Evolutionary conservation across 2,329 filamentous ascomycete genomes (phyloP).

Genomic region (Metarhizium guizhouense): DNA sequence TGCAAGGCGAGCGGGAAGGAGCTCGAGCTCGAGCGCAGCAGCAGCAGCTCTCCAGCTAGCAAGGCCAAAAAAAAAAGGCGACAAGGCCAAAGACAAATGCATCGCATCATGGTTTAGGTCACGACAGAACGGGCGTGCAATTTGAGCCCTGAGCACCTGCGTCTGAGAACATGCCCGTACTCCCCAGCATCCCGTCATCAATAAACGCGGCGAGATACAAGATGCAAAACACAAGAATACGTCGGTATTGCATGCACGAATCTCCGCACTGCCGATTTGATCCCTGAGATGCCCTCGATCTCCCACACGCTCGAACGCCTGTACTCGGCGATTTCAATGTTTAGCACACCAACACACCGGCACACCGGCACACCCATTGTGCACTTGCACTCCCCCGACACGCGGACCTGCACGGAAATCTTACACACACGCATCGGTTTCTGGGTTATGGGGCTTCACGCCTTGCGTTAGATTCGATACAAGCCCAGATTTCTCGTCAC

Average conservation of each 20-base stretch:
- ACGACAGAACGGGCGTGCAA: too few relatives aligned
- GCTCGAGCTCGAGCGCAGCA: background rate
- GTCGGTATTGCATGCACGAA: background rate
- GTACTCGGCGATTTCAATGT: background rate
- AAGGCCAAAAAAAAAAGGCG: background rate
- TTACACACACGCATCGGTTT: background rate
- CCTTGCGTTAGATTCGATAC: background rate
- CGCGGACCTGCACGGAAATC: background rate
- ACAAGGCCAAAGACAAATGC: background rate
- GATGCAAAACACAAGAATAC: background rate
- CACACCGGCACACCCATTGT: background rate
- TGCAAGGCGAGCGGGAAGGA: background rate
- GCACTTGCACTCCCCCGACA: background rate
- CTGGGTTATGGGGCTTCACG: background rate
- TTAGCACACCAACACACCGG: too few relatives aligned
- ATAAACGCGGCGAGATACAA: background rate
- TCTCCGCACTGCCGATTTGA: background rate
- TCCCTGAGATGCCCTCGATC: background rate
- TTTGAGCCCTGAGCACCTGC: too few relatives aligned
- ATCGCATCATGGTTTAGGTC: too few relatives aligned
- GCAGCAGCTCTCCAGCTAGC: background rate
- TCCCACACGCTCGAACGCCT: background rate
- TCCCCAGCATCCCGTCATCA: background rate
- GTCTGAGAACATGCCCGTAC: background rate
- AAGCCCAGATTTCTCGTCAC: background rate